Percentiles rank a stretch among this genome's conserved stretches.
Evolutionary conservation across 163 green algal genomes (phyloP).

Genomic region (Prototheca stagnorum): DNA sequence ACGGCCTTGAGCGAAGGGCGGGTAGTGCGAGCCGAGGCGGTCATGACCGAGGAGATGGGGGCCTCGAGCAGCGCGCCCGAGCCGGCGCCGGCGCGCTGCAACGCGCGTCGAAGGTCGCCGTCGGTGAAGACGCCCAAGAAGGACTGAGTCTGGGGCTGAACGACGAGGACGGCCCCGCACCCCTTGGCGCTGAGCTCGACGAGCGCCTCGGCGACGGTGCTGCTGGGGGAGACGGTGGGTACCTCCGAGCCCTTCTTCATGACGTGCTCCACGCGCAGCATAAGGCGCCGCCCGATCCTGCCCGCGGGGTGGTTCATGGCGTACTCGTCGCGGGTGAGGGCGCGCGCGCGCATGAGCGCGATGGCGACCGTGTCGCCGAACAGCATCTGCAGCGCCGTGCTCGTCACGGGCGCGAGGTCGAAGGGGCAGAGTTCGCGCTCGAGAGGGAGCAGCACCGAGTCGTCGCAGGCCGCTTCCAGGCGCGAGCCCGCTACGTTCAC

Average conservation of each 20-base stretch:
- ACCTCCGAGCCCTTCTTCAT: slow-evolving; percentile 17
- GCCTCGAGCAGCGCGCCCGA: slow-evolving; percentile 16
- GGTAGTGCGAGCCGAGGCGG: slow-evolving; percentile 15
- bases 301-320: slow-evolving; percentile 43
- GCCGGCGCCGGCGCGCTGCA: slow-evolving; percentile 14
- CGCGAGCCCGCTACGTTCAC: slow-evolving; percentile 16
- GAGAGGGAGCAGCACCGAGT: slow-evolving; percentile 34
- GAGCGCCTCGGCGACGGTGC: slow-evolving; percentile 22
- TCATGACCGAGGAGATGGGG: slow-evolving; percentile 22
- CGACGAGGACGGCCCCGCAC: slow-evolving; percentile 35
- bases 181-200: slow-evolving; percentile 36
- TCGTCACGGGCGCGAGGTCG: slow-evolving; percentile 46
- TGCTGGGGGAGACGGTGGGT: slow-evolving; percentile 14
- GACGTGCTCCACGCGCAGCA: slow-evolving; percentile 33
- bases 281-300: slow-evolving; percentile 47
- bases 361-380: slow-evolving; percentile 56
- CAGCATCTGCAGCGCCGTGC: slow-evolving; percentile 46
- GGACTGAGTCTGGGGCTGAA: not conserved
- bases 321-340: slow-evolving; percentile 25
- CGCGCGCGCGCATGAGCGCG: slow-evolving; percentile 41
- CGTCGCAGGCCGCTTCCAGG: slow-evolving; percentile 26
- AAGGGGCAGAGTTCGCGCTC: slow-evolving; percentile 50
- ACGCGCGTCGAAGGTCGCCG: slow-evolving; percentile 31
- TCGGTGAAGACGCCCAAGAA: slow-evolving; percentile 46
- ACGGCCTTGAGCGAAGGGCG: slow-evolving; percentile 20